Evolutionary conservation across 805 yeast genomes (phyloP), one percentile per base, ranked within the genome.

Genomic region (Candida vartiovaarae): DNA sequence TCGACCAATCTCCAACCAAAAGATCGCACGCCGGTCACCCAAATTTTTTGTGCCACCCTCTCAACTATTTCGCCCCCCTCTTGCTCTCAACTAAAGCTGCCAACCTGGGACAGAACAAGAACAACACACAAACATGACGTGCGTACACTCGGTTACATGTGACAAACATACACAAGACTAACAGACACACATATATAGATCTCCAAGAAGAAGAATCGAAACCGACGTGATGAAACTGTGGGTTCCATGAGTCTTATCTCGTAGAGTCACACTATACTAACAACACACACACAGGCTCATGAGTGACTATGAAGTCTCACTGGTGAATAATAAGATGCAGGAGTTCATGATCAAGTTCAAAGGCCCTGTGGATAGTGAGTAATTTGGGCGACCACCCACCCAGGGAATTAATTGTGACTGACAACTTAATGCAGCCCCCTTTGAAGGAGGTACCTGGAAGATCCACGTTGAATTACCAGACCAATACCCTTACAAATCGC

Each of bases 181-280:
- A n/a, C 5, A 39, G 44, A 39, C 36, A 40, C 46, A 27, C 11
- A 15, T 4, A 10, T 9, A 29, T 6, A 57, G 62, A 20, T 56
- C 62, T 23, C 54, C 56, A 38, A 66, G 64, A 47, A 67, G 72
- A 62, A 59, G 72, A 51, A 90, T 93, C 52, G 96, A 90, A 60
- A 86, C 93, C 28, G 99, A 91, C 63, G 97, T 91, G 38, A 89
- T 87, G 96, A 93, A 90, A 63, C 72, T 91, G 76, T 84, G 64
- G 59, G 83, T 72, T 29, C 23, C 25, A 36, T 26, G 15, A 24
- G 20, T 15, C 20, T 15, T 15, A 15, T 15, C 20, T 15, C 20
- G 20, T 15, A 15, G 20, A 15, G 20, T 31, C 24, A 38, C 25
- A 9, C 41, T 31, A 15, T 23, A 27, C 36, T 15, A 9, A 26